phyloP scores from a whole-genome alignment of 23 red algal genomes.

The Gracilaria gracilis region DNA sequence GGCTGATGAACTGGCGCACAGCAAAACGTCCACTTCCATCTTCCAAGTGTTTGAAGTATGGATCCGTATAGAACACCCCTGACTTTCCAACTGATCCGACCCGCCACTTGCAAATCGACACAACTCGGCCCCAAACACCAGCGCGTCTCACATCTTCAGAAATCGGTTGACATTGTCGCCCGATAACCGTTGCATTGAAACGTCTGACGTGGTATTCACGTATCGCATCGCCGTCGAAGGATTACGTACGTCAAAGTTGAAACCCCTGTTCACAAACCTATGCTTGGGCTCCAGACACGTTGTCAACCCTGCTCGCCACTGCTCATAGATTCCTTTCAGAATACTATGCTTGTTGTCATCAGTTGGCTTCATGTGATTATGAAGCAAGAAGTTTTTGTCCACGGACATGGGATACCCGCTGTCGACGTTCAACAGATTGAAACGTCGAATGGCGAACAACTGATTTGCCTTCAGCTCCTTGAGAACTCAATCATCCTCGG shows the following conservation, averaged over 20 bases:
- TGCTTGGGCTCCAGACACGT: background rate
- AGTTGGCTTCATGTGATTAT: background rate
- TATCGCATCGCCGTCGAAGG: constrained; percentile 47
- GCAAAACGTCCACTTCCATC: background rate
- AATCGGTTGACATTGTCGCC: background rate
- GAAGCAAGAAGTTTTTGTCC: background rate
- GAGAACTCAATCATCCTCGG: background rate
- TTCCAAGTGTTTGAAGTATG: background rate
- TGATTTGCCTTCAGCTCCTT: constrained; percentile 2
- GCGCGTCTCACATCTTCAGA: background rate
- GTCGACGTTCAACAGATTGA: constrained; percentile 28
- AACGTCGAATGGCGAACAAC: constrained; percentile 8
- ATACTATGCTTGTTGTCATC: background rate
- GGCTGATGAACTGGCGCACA: background rate
- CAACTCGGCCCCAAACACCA: background rate
- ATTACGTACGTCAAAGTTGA: constrained; percentile 53
- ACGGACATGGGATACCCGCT: background rate
- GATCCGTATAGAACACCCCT: background rate
- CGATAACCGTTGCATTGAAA: constrained; percentile 18
- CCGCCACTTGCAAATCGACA: background rate
- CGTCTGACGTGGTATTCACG: background rate
- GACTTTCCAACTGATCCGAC: background rate
- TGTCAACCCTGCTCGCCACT: constrained; percentile 34
- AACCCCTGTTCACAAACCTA: constrained; percentile 2
- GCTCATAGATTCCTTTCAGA: constrained; percentile 52